These are phyloP conservation scores for Mayamaea pseudoterrestris DNA, from an alignment of 108 stramenopile species.

Conservation along the genomic window DNA sequence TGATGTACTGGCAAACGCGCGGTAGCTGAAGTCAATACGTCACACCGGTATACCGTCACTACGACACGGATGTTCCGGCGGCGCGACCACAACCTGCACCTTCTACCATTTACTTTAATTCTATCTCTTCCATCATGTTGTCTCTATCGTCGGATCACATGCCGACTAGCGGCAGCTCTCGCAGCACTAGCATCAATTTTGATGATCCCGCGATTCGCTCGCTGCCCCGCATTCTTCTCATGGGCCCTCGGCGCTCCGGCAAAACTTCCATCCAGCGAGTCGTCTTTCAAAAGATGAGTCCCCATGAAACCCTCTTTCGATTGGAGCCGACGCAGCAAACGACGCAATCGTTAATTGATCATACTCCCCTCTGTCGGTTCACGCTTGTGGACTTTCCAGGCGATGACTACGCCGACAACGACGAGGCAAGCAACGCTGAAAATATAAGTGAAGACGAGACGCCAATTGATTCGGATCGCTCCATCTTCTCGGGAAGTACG, in stretches of 20 bases:
- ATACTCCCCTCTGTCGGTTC: constrained; percentile 91
- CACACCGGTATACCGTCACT: no score
- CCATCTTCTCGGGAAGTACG: constrained; percentile 41
- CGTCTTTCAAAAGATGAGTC: constrained; percentile 99
- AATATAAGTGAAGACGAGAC: no score
- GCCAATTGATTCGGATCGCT: constrained; percentile 18
- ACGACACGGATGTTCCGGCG: no score
- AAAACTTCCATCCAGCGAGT: constrained; percentile 93
- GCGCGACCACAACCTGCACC: no score
- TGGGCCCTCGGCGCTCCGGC: constrained; percentile 89
- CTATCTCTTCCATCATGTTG: no score
- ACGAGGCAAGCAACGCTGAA: constrained; percentile 15
- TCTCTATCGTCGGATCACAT: no score
- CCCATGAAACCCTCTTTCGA: constrained; percentile 98
- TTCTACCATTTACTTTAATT: no score
- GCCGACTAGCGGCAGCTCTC: no score
- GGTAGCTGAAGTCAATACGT: no score
- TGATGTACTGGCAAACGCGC: no score
- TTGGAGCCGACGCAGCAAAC: constrained; percentile 68
- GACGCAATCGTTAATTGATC: constrained; percentile 79
- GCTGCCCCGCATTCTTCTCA: constrained; percentile 85
- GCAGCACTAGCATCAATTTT: no score
- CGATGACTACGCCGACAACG: constrained; percentile 80
- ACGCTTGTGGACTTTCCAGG: constrained; percentile 99
- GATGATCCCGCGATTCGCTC: constrained; percentile 70